phyloP scores from a whole-genome alignment of 768 basidiomycete species.

The Russula ochroleuca region DNA sequence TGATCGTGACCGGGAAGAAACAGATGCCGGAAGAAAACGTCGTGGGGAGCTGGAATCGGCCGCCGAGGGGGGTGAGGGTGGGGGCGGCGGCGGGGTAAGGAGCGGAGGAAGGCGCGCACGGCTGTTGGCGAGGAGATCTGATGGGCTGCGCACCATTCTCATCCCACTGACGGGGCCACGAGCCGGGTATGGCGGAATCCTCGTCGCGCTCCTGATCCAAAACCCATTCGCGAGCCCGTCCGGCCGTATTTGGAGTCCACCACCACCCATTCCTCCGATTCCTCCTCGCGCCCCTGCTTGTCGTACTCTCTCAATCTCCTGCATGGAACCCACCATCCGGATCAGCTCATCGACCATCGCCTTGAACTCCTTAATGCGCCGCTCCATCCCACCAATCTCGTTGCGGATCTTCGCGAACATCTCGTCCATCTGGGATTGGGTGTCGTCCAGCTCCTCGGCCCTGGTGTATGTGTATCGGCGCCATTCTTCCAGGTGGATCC shows the following conservation, averaged over 20 bases:
- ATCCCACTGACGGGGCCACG: neutral
- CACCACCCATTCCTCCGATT: too few relatives aligned
- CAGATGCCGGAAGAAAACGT: neutral
- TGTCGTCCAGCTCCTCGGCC: neutral
- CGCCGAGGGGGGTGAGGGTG: neutral
- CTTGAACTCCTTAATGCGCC: conserved; percentile 23
- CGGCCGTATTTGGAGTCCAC: neutral
- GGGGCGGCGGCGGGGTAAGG: neutral
- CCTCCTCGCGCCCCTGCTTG: neutral
- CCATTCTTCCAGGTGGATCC: conserved; percentile 24
- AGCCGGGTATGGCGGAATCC: neutral
- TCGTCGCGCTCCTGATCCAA: neutral
- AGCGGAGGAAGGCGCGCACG: conserved; percentile 13
- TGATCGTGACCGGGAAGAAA: neutral
- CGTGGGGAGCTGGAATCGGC: neutral
- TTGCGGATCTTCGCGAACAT: conserved; percentile 22
- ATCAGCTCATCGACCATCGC: conserved; percentile 20
- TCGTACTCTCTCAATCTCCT: neutral
- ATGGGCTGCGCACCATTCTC: conserved; percentile 9
- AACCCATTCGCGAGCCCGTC: neutral
- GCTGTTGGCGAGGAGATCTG: conserved; percentile 7
- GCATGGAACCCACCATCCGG: conserved; percentile 16
- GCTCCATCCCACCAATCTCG: conserved; percentile 19
- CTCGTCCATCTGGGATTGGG: conserved; percentile 17
- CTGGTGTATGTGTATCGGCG: neutral